Base-by-base conservation (phyloP, 257 asterid genomes). In the Leonotis leonurus region DNA sequence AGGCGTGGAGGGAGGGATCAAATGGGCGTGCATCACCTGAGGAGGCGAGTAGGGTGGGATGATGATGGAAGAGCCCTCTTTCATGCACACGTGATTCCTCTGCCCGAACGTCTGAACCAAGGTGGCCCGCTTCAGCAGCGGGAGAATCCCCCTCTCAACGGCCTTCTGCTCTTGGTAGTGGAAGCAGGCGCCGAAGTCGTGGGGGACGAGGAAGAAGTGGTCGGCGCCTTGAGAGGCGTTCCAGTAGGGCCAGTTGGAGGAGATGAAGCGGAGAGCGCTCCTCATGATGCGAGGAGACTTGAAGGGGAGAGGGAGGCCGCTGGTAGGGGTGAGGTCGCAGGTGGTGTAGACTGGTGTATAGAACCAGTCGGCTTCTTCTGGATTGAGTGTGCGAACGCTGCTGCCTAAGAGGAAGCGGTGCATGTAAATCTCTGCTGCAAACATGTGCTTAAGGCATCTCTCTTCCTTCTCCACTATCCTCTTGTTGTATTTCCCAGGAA, bases 31-130 rank as follows among this genome's bases (percentile, higher is more conserved):
- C 95, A 89, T 84, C 75, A 86, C 81, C 77, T 84, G 94, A 1
- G 95, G 95, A 52, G 97, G 95, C 27, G 95, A 95, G 63, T 84
- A 89, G 16, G 97, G 97, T 37, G 97, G 97, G 71, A 89, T 80
- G 6, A 73, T 84, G 64, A 89, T 79, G 8, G 95, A n/a, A n/a
- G n/a, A 85, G 18, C 89, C 89, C 27, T 81, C 89, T 74, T 83
- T 83, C 25, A 82, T 71, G 77, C 97, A 89, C 32, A 82, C 95
- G 72, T 86, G 97, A 43, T 89, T 89, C 56, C 85, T 72, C 51
- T 89, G 95, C 53, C 97, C 97, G 44, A 89, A 89, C 1, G 97
- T 89, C 71, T 89, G 95, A 74, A 86, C 95, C 83, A 89, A 71
- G 6, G 94, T 86, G 44, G 97, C 87, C 8, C 88, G 90, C 56